Evolutionary conservation across 345 rosid genomes (phyloP), one percentile per base, ranked within the genome.

Genomic region (Mallotus nudiflorus): DNA sequence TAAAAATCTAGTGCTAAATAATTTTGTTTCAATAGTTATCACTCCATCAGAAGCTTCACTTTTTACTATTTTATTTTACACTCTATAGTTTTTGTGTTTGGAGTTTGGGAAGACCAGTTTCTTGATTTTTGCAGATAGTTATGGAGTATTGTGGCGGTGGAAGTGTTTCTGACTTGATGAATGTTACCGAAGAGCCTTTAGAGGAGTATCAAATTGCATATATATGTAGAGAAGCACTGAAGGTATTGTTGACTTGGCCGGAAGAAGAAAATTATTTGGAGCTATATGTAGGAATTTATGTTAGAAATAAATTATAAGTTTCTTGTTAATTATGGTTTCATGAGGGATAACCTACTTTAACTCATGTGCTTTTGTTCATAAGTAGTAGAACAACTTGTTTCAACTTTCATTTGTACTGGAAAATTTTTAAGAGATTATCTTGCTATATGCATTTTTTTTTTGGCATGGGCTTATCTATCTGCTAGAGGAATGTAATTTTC

Each of bases 71-170:
- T 42, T 42, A 42, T 42, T 42, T 12, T 8, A 16, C 2, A 13
- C 7, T 6, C 35, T 25, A 45, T 20, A 27, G 13, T 70, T 57
- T 56, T 46, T 29, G 68, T 22, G 39, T 51, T 67, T 1, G 19
- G 29, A 40, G 67, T 31, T 69, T 78, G 40, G 72, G 60, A 65
- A 73, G 71, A 73, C 70, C 78, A 45, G 48, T 71, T 80, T 78
- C 12, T 59, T 51, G 80, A 54, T 73, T 77, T 66, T 82, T 84
- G 85, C 99, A 95, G 99, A 95, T 92, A 81, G 97, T 95, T 75
- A 95, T 95, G 99, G 99, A 95, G 84, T 95, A 95, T 62, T 95
- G 99, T 76, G 98, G 99, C 53, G 97, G 98, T 84, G 99, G 99
- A 78, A 95, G 99, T 64, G 92, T 95, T 62, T 91, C 96, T 79